These are phyloP conservation scores for Psilocybe tampanensis DNA, from an alignment of 768 basidiomycete genomes.

Conservation along the genomic window DNA sequence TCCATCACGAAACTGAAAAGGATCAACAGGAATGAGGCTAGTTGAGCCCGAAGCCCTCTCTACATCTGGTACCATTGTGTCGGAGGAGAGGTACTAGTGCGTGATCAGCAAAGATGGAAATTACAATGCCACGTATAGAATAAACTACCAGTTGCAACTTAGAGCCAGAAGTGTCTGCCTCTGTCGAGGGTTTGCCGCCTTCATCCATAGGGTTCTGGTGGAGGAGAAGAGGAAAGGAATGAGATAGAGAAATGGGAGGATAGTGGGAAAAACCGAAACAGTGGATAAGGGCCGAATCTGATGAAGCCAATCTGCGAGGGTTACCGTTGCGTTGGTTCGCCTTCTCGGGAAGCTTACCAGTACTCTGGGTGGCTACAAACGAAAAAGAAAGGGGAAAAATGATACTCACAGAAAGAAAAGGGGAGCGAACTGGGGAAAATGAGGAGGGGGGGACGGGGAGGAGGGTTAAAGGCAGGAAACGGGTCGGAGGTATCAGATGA, in stretches of 20 bases:
- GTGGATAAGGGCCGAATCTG: slow-evolving; percentile 35
- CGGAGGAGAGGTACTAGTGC: slow-evolving; percentile 39
- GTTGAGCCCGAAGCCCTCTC: slow-evolving; percentile 42
- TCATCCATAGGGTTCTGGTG: slow-evolving; percentile 34
- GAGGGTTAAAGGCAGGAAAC: neutral
- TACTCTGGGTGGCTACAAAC: slow-evolving; percentile 14
- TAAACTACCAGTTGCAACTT: slow-evolving; percentile 25
- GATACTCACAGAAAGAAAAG: neutral
- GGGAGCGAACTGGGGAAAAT: neutral
- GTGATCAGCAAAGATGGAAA: slow-evolving; percentile 15
- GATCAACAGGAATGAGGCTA: slow-evolving; percentile 49
- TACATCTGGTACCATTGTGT: slow-evolving; percentile 54
- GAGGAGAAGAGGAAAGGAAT: slow-evolving; percentile 27
- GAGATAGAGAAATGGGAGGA: slow-evolving; percentile 24
- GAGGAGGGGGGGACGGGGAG: neutral
- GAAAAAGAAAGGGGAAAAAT: slow-evolving; percentile 6
- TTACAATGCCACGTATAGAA: slow-evolving; percentile 16
- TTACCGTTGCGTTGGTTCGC: slow-evolving; percentile 34
- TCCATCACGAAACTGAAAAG: slow-evolving; percentile 65
- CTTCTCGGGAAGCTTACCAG: no score
- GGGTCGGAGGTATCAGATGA: neutral
- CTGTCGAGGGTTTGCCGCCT: slow-evolving; percentile 27
- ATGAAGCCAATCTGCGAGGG: slow-evolving; percentile 37
- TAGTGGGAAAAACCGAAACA: slow-evolving; percentile 43
- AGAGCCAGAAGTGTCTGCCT: slow-evolving; percentile 29